A percentile compares a stretch with the other conserved stretches of the same genome.
These are phyloP conservation scores for Posidonia oceanica DNA, from an alignment of 116 monocot genomes.

Conservation along the genomic window DNA sequence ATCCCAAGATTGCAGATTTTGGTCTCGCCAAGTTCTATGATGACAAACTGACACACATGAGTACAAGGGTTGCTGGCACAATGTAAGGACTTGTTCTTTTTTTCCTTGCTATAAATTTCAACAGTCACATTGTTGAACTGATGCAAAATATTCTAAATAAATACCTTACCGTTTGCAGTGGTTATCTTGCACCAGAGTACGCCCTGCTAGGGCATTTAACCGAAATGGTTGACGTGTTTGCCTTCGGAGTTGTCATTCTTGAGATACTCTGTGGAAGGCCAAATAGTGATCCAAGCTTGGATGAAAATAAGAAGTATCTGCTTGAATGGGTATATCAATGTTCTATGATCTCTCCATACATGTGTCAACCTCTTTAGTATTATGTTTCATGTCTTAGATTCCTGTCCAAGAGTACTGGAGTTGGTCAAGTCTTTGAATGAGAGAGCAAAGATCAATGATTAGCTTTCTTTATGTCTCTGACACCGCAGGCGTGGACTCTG, in stretches of 20 bases:
- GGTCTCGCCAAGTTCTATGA: not conserved
- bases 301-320: not conserved
- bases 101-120: too few relatives aligned
- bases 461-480: too few relatives aligned
- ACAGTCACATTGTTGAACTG: too few relatives aligned
- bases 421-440: too few relatives aligned
- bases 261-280: not conserved
- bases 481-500: not conserved
- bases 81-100: too few relatives aligned
- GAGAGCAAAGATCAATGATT: too few relatives aligned
- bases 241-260: not conserved
- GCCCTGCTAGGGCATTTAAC: not conserved
- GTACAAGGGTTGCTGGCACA: not conserved
- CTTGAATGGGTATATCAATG: not conserved
- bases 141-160: too few relatives aligned
- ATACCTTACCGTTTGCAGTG: not conserved
- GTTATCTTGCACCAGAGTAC: not conserved
- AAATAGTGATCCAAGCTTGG: not conserved
- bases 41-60: not conserved
- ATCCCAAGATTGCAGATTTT: constrained; percentile 1
- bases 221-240: not conserved
- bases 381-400: too few relatives aligned
- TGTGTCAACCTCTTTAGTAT: too few relatives aligned
- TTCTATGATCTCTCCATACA: too few relatives aligned
- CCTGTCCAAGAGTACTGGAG: too few relatives aligned